Evolutionary conservation across 192 early-diverging fungal genomes (phyloP).

Genomic region (Linnemannia schmuckeri): DNA sequence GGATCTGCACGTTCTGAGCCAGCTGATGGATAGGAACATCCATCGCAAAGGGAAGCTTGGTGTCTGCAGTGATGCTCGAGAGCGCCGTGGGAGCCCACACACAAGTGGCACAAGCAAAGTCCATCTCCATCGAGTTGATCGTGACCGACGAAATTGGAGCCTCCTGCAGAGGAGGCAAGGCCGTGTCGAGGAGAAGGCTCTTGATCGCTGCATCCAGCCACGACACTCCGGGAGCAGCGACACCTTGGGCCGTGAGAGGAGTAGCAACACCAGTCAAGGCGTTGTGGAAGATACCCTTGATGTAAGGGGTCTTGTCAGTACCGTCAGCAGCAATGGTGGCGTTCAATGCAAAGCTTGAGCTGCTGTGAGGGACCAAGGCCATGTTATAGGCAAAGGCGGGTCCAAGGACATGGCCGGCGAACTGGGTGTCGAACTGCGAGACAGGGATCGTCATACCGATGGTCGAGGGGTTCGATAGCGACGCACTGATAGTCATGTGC

Average conservation of each 20-base stretch:
- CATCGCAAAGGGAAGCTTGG: conserved; percentile 68
- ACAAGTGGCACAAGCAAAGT: conserved; percentile 45
- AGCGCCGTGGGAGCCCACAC: conserved; percentile 54
- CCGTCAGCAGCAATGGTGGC: conserved; percentile 18
- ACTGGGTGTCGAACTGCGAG: conserved; percentile 37
- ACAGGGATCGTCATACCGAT: conserved; percentile 49
- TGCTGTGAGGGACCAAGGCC: conserved; percentile 29
- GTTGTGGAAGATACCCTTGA: no score
- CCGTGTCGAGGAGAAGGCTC: conserved; percentile 2
- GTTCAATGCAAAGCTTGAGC: conserved; percentile 21
- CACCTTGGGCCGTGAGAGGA: conserved; percentile 20
- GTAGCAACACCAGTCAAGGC: no score
- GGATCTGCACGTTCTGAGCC: conserved; percentile 59
- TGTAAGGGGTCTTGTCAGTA: background rate
- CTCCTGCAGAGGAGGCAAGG: conserved; percentile 5
- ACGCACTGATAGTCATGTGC: conserved; percentile 34
- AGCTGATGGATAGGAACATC: conserved; percentile 60
- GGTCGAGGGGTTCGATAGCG: conserved; percentile 40
- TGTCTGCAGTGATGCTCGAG: conserved; percentile 57
- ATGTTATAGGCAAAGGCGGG: conserved; percentile 21
- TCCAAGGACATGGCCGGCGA: conserved; percentile 22
- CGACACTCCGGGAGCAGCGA: conserved; percentile 17
- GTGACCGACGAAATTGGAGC: conserved; percentile 57
- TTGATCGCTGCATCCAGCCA: conserved; percentile 43
- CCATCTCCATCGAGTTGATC: conserved; percentile 62